Evolutionary conservation across 495 filamentous ascomycete genomes (phyloP).

Genomic region (Penicillium samsonianum): DNA sequence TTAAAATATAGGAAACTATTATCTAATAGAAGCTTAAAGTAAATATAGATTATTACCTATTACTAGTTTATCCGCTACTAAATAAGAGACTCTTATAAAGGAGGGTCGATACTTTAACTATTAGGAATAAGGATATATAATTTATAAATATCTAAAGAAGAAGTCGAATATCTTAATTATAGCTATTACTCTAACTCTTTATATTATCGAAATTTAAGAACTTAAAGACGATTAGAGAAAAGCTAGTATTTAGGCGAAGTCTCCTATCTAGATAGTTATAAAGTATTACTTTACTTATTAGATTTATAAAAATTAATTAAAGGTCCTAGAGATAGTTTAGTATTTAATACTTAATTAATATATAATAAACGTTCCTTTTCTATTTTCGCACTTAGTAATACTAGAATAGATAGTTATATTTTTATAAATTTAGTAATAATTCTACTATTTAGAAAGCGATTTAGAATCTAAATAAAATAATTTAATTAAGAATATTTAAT

Average conservation of each 20-base stretch:
- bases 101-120: background rate
- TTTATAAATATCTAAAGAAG: background rate
- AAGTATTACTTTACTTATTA: background rate
- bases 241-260: background rate
- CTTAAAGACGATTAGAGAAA: background rate
- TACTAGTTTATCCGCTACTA: too few species aligned
- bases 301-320: background rate
- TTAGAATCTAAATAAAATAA: background rate
- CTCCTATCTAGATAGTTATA: background rate
- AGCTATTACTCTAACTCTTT: too few species aligned
- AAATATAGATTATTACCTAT: too few species aligned
- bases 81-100: too few species aligned
- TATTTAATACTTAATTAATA: background rate
- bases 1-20: too few species aligned
- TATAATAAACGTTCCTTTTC: background rate
- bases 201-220: background rate
- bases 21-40: too few species aligned
- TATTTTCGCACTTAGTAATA: background rate
- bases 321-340: conserved; percentile 1
- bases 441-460: background rate
- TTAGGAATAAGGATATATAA: background rate
- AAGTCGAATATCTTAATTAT: background rate
- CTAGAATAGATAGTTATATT: background rate
- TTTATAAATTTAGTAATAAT: conserved; percentile 2
- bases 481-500: background rate